These are phyloP conservation scores for Vairimorpha apis DNA, from an alignment of 371 early-diverging fungal genomes.

Conservation along the genomic window DNA sequence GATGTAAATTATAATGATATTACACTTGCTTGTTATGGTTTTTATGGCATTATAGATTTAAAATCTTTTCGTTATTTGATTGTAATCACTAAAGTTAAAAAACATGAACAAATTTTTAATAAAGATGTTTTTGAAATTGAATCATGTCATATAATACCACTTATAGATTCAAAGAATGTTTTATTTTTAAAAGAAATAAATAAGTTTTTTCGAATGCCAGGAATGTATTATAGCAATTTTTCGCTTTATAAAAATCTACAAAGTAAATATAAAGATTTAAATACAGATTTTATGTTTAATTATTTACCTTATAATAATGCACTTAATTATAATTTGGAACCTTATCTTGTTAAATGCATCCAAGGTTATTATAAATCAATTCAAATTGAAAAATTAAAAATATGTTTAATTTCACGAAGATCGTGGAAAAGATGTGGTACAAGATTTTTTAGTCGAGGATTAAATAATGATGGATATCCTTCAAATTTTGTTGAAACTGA, in stretches of 20 bases:
- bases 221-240: slow-evolving; percentile 44
- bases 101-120: slow-evolving; percentile 33
- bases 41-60: slow-evolving; percentile 30
- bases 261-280: slow-evolving; percentile 15
- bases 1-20: not conserved
- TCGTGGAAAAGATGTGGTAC: slow-evolving; percentile 89
- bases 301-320: slow-evolving; percentile 37
- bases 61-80: slow-evolving; percentile 36
- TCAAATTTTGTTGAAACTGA: slow-evolving; percentile 98
- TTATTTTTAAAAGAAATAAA: slow-evolving; percentile 8
- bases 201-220: slow-evolving; percentile 48
- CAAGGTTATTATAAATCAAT: slow-evolving; percentile 59
- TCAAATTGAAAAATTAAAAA: too few species aligned
- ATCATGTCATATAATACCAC: slow-evolving; percentile 32
- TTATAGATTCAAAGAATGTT: slow-evolving; percentile 10
- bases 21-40: not conserved
- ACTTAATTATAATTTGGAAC: not conserved
- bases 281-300: slow-evolving; percentile 62
- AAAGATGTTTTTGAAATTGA: slow-evolving; percentile 55
- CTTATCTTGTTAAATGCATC: slow-evolving; percentile 43
- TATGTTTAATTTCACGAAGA: slow-evolving; percentile 73
- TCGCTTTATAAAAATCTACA: slow-evolving; percentile 32
- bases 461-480: slow-evolving; percentile 85
- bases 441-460: slow-evolving; percentile 83
- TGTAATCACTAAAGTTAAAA: slow-evolving; percentile 34